Conservation (phyloP, 2,329 filamentous ascomycete species). For the Fusarium graminum region DNA sequence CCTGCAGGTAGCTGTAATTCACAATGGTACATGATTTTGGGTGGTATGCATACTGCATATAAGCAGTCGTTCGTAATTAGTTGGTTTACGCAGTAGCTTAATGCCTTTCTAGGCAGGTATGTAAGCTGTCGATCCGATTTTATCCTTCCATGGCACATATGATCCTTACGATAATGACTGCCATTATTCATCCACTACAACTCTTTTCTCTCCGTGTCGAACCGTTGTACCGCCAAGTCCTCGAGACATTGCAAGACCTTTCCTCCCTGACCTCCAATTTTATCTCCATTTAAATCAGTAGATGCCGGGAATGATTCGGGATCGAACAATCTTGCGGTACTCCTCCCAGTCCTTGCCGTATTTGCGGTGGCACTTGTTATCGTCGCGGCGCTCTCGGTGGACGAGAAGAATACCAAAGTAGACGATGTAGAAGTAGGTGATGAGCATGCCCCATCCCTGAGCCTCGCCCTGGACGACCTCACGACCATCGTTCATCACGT, state of each 20-base stretch:
- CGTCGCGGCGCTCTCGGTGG: conserved; percentile 87
- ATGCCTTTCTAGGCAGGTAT: conserved; percentile 34
- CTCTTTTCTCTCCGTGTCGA: conserved; percentile 1
- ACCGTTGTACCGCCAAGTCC: conserved; percentile 4
- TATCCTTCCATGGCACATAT: conserved; percentile 2
- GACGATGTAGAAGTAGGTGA: conserved; percentile 94
- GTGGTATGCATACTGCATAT: conserved; percentile 28
- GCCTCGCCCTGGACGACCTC: conserved; percentile 79
- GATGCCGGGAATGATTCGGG: conserved; percentile 84
- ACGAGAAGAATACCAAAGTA: conserved; percentile 91
- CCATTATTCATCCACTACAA: conserved; percentile 23
- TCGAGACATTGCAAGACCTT: neutral
- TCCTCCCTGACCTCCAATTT: conserved; percentile 1
- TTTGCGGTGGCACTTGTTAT: conserved; percentile 90
- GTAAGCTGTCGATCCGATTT: conserved; percentile 9
- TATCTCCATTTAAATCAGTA: conserved; percentile 67
- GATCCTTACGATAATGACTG: conserved; percentile 6
- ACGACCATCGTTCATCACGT: conserved; percentile 70
- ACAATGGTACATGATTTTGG: conserved; percentile 7
- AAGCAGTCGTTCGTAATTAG: conserved; percentile 27
- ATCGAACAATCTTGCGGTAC: conserved; percentile 86
- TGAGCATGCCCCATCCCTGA: conserved; percentile 84
- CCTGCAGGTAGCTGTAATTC: neutral
- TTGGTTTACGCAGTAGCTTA: conserved; percentile 19
- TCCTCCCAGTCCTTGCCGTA: conserved; percentile 93